Conservation (phyloP, 176 grass and related monocot species). For the Tillandsia fasciculata region DNA sequence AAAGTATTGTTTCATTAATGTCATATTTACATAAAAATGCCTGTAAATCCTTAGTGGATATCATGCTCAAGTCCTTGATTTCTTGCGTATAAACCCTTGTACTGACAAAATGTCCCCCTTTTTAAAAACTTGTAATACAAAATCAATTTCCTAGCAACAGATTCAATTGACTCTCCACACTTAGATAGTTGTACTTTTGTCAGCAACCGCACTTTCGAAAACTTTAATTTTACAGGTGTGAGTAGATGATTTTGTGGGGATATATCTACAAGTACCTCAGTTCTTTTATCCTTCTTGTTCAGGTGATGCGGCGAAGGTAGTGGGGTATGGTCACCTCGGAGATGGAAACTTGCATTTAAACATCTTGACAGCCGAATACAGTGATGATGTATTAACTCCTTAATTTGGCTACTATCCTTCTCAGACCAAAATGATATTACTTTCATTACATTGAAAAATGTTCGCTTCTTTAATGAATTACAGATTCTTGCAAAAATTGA, state of each 20-base stretch:
- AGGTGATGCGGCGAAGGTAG: constrained; percentile 57
- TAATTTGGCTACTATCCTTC: background rate
- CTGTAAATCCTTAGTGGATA: no score
- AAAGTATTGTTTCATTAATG: no score
- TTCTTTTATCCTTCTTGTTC: constrained; percentile 19
- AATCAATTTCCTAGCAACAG: no score
- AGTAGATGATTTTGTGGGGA: no score
- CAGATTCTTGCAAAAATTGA: constrained; percentile 71
- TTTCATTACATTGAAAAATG: background rate
- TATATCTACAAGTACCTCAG: background rate
- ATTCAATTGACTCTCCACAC: no score
- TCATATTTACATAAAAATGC: no score
- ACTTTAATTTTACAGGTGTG: background rate
- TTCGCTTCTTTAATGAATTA: background rate
- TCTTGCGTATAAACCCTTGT: no score
- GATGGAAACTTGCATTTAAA: constrained; percentile 94
- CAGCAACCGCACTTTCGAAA: background rate
- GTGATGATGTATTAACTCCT: constrained; percentile 43
- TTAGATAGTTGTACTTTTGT: background rate
- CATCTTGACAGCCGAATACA: constrained; percentile 61
- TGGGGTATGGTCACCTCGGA: constrained; percentile 90
- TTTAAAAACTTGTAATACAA: no score
- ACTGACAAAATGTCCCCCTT: no score
- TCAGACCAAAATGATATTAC: background rate
- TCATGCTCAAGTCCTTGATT: no score